phyloP scores from a whole-genome alignment of 257 asterid genomes.

The Craterostigma plantagineum region DNA sequence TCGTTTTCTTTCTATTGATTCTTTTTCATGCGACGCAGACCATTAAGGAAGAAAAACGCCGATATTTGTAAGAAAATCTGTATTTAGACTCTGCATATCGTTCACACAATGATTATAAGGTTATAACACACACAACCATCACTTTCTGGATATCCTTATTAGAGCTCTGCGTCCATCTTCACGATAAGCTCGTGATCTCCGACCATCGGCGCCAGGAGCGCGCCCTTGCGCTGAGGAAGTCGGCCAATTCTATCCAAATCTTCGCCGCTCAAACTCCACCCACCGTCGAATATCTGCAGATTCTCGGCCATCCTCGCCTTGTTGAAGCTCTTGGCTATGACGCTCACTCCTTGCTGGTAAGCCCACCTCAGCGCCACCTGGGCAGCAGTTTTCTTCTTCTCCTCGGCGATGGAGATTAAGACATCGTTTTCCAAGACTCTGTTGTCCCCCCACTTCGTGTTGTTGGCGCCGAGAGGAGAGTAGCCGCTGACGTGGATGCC shows the following conservation, averaged over 20 bases:
- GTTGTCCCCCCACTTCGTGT: conserved; percentile 44
- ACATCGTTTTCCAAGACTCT: conserved; percentile 27
- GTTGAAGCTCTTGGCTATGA: conserved; percentile 41
- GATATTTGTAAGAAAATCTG: too few species aligned
- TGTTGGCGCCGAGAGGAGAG: conserved; percentile 50
- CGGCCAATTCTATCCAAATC: conserved; percentile 21
- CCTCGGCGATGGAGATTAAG: conserved; percentile 20
- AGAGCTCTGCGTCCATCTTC: conserved; percentile 32
- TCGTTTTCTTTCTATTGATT: too few species aligned
- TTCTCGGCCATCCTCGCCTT: conserved; percentile 45
- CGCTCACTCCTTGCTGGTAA: conserved; percentile 35
- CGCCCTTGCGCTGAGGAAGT: conserved; percentile 24
- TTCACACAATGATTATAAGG: too few species aligned
- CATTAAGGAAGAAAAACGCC: too few species aligned
- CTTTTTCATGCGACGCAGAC: too few species aligned
- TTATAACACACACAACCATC: too few species aligned
- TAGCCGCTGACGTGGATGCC: conserved; percentile 38
- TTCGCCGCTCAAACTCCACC: conserved; percentile 24
- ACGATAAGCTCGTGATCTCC: conserved; percentile 28
- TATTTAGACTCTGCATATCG: too few species aligned
- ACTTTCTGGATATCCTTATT: not conserved
- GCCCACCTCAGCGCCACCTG: conserved; percentile 58
- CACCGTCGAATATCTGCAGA: conserved; percentile 25
- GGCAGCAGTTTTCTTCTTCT: conserved; percentile 25
- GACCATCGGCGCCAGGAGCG: conserved; percentile 14